Conservation (phyloP, 768 basidiomycete species). For the Royoungia palumana region DNA sequence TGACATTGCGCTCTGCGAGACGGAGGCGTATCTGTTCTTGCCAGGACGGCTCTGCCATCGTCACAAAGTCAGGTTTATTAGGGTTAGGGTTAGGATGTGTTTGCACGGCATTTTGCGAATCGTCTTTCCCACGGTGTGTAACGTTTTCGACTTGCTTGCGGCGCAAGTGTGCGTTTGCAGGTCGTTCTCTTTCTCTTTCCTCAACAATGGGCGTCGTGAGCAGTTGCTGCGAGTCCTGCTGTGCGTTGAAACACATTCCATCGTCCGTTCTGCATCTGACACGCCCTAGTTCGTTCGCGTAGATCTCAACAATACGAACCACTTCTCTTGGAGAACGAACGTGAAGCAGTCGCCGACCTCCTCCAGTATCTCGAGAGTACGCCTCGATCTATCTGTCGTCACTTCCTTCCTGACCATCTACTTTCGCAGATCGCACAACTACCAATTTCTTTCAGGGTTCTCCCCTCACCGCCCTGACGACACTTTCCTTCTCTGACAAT, state of each 20-base stretch:
- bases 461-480: conserved; percentile 90
- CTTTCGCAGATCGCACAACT: conserved; percentile 72
- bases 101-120: conserved; percentile 20
- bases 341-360: conserved; percentile 96
- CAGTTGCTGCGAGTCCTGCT: conserved; percentile 84
- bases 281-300: conserved; percentile 65
- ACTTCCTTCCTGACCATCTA: background rate
- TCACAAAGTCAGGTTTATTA: conserved; percentile 10
- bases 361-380: conserved; percentile 96
- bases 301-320: conserved; percentile 87
- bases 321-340: conserved; percentile 84
- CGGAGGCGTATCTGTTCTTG: conserved; percentile 78
- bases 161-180: conserved; percentile 6
- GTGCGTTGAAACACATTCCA: conserved; percentile 42
- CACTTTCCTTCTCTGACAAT: conserved; percentile 97
- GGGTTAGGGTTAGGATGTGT: conserved; percentile 25
- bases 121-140: conserved; percentile 23
- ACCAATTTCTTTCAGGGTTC: conserved; percentile 98
- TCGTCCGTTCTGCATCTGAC: conserved; percentile 7
- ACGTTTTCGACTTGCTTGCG: conserved; percentile 13
- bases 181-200: background rate
- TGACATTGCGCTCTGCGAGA: conserved; percentile 79
- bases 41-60: conserved; percentile 82
- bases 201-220: conserved; percentile 64
- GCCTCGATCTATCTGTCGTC: conserved; percentile 31